Conservation (phyloP, 768 basidiomycete species). For the Peribolospora baueri region DNA sequence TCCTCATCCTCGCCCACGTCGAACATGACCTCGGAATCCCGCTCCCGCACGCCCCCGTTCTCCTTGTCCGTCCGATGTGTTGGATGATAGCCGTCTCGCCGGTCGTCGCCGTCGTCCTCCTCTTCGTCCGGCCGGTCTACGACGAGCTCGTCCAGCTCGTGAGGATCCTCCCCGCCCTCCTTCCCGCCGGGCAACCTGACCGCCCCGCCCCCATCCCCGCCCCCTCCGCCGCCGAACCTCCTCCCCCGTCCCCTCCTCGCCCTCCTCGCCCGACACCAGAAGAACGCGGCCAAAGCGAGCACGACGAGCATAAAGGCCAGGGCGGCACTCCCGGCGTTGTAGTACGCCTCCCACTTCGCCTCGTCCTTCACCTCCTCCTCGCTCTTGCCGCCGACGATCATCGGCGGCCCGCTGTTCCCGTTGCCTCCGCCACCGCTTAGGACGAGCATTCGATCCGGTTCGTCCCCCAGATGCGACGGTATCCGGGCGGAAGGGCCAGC, state of each 20-base stretch:
- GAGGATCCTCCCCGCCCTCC: constrained; percentile 15
- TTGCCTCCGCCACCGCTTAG: not conserved
- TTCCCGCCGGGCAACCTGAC: constrained; percentile 36
- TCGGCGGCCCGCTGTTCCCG: not conserved
- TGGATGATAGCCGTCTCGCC: not conserved
- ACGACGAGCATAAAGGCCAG: constrained; percentile 56
- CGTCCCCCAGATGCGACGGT: constrained; percentile 51
- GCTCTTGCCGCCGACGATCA: not conserved
- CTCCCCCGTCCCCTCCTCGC: constrained; percentile 6
- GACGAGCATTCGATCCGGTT: constrained; percentile 26
- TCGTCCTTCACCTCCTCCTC: not conserved
- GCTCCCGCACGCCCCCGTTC: not conserved
- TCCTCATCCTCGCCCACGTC: constrained; percentile 29
- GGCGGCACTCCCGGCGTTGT: constrained; percentile 70
- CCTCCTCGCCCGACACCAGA: constrained; percentile 49
- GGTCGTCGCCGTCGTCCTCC: not conserved
- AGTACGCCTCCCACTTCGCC: constrained; percentile 39
- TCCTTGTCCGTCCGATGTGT: not conserved
- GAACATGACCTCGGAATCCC: constrained; percentile 23
- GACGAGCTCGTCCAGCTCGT: constrained; percentile 12
- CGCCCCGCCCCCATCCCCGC: constrained; percentile 35
- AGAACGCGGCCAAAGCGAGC: constrained; percentile 40
- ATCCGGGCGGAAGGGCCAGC: constrained; percentile 56
- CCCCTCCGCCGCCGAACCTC: constrained; percentile 17
- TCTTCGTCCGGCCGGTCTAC: constrained; percentile 1